Base-by-base conservation (phyloP, 2,329 filamentous ascomycete species). In the Calonectria honghensis region DNA sequence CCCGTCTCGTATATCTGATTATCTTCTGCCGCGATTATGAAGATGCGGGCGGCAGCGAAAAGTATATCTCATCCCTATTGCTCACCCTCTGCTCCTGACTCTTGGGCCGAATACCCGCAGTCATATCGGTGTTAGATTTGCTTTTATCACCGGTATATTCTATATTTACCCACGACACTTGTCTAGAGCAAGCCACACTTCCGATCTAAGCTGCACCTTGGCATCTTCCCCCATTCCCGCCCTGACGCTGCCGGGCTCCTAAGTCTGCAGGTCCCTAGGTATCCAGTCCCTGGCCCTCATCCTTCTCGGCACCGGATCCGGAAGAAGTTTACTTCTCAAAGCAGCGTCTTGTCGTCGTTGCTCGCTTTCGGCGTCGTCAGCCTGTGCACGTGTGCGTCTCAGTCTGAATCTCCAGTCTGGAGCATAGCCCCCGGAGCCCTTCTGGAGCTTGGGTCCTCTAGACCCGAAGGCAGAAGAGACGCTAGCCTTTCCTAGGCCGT, bases 311-410 rank as follows among this genome's bases (percentile, higher is more conserved):
- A 24, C 57, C 37, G 57, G 61, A 35, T 65, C 41, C 41, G 41
- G 32, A 31, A 29, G n/a, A 31, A 18, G 20, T 57, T 27, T 20
- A 10, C 20, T 41, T 31, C 14, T 10, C 24, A 24, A 50, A 54
- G 32, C 35, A 39, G 61, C 51, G 39, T 32, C 18, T 45, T 14
- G 41, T 45, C 27, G 29, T 32, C n/a, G 50, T 51, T 50, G 41
- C 39, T 57, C n/a, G 39, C 52, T 61, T 20, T 63, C 48, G 73
- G 68, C 69, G 69, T 74, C 69, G 73, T 74, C 73, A 75, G 64
- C 73, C n/a, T 69, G 69, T 68, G 69, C 73, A 69, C 73, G 68
- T 72, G 73, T 74, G 57, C 51, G 68, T 72, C 72, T 72, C 68
- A 68, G 41, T 68, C 48, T 54, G 51, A 41, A 41, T 51, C 48